A percentile compares a stretch with the other conserved stretches of the same genome.
Evolutionary conservation across 1,139 yeast species (phyloP).

Genomic region (Candida frijolesensis): DNA sequence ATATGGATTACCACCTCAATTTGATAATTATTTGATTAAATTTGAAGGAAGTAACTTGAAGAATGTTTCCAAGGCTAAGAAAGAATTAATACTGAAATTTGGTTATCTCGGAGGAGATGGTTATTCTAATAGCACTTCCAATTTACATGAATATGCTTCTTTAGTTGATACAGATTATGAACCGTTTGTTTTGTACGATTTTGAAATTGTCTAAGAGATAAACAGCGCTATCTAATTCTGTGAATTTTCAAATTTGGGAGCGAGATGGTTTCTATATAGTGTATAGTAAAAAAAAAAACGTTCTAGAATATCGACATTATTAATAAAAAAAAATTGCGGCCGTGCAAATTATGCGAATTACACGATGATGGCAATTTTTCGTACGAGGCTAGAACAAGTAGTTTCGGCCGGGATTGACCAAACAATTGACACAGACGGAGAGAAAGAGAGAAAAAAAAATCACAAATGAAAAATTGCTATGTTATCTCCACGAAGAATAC

Average conservation of each 20-base stretch:
- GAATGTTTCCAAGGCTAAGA: conserved; percentile 58
- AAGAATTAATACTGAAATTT: conserved; percentile 69
- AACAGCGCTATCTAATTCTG: background rate
- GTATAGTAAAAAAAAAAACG: background rate
- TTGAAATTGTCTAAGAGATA: conserved; percentile 34
- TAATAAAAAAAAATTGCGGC: background rate
- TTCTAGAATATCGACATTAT: conserved; percentile 1
- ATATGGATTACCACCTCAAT: conserved; percentile 95
- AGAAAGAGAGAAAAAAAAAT: background rate
- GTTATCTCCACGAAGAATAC: background rate
- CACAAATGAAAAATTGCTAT: background rate
- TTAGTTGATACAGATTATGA: conserved; percentile 93
- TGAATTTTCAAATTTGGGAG: background rate
- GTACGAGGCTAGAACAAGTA: background rate
- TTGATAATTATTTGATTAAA: conserved; percentile 63
- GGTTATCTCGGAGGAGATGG: conserved; percentile 94
- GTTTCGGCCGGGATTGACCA: background rate
- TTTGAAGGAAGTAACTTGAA: conserved; percentile 40
- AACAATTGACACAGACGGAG: background rate
- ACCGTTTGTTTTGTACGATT: conserved; percentile 84
- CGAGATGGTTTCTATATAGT: background rate
- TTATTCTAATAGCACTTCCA: conserved; percentile 61
- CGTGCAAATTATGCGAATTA: background rate
- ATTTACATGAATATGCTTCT: conserved; percentile 83
- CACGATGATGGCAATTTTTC: background rate